These are phyloP conservation scores for Talaromyces amestolkiae DNA, from an alignment of 2,329 filamentous ascomycete genomes.

Conservation along the genomic window DNA sequence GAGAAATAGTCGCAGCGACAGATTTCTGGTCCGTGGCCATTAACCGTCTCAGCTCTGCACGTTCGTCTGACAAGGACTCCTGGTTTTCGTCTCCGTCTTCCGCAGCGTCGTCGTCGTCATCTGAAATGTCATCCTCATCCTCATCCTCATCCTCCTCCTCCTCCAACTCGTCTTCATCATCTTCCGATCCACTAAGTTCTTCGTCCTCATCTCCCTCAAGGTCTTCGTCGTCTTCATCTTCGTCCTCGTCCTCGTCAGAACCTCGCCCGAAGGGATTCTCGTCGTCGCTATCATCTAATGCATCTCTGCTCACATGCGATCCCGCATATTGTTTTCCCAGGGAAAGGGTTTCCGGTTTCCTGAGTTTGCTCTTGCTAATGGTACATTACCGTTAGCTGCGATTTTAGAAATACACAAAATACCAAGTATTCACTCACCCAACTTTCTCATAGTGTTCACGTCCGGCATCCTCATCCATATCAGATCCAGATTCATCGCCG, in stretches of 20 bases:
- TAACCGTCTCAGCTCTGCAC: conserved; percentile 63
- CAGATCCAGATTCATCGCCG: conserved; percentile 53
- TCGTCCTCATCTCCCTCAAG: conserved; percentile 20
- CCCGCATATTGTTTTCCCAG: conserved; percentile 81
- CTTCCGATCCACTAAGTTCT: conserved; percentile 13
- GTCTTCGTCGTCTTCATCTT: conserved; percentile 29
- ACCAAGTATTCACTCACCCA: conserved; percentile 50
- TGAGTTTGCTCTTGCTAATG: conserved; percentile 73
- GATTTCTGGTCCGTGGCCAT: conserved; percentile 67
- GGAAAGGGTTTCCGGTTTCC: conserved; percentile 65
- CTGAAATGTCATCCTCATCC: conserved; percentile 29
- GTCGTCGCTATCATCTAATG: conserved; percentile 55
- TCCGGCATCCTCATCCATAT: conserved; percentile 52
- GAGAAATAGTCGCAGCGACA: conserved; percentile 61
- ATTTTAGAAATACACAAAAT: not conserved
- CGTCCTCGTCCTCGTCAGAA: conserved; percentile 35
- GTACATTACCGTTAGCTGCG: conserved; percentile 50
- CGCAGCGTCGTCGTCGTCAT: conserved; percentile 31
- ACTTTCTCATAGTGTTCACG: conserved; percentile 86
- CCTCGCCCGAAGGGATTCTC: conserved; percentile 44
- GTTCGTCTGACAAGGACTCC: conserved; percentile 36
- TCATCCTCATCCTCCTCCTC: conserved; percentile 23
- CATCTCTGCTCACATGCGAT: conserved; percentile 68
- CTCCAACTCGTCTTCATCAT: conserved; percentile 6
- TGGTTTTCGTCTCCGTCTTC: conserved; percentile 30